Conservation (phyloP, 768 basidiomycete species). For the Coprinopsis cinerea region DNA sequence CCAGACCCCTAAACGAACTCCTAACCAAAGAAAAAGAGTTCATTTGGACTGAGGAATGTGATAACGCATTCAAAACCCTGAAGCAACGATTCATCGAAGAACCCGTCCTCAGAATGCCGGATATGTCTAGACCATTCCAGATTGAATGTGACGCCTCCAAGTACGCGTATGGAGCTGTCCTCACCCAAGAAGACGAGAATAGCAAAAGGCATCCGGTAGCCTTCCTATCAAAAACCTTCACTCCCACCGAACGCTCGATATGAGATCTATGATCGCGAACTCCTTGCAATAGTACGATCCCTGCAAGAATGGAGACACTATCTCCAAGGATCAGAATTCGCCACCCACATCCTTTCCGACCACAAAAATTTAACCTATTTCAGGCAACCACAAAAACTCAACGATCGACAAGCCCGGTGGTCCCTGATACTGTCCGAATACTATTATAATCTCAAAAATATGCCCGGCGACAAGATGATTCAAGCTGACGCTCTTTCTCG, state of each 20-base stretch:
- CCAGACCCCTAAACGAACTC: slow-evolving; percentile 22
- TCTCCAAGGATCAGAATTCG: too few relatives aligned
- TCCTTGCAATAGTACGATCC: too few relatives aligned
- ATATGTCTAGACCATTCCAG: slow-evolving; percentile 4
- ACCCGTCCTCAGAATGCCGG: background rate
- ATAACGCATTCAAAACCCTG: too few relatives aligned
- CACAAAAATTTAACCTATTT: too few relatives aligned
- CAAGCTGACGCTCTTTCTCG: slow-evolving; percentile 16
- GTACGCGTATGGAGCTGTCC: slow-evolving; percentile 9
- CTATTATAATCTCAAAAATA: slow-evolving; percentile 25
- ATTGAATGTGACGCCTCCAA: slow-evolving; percentile 4
- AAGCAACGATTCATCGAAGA: slow-evolving; percentile 17
- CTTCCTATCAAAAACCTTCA: too few relatives aligned
- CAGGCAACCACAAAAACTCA: too few relatives aligned
- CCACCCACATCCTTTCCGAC: too few relatives aligned
- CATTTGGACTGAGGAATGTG: too few relatives aligned
- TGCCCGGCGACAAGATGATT: slow-evolving; percentile 15
- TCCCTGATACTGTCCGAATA: slow-evolving; percentile 22
- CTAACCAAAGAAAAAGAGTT: slow-evolving; percentile 21
- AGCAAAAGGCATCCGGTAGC: background rate
- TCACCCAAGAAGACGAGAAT: slow-evolving; percentile 8
- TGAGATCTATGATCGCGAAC: too few relatives aligned
- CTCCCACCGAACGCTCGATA: too few relatives aligned
- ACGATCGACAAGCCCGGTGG: too few relatives aligned
- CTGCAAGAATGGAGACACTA: too few relatives aligned